Evolutionary conservation across 108 stramenopile genomes (phyloP).

Genomic region (Nitzschia sp.): DNA sequence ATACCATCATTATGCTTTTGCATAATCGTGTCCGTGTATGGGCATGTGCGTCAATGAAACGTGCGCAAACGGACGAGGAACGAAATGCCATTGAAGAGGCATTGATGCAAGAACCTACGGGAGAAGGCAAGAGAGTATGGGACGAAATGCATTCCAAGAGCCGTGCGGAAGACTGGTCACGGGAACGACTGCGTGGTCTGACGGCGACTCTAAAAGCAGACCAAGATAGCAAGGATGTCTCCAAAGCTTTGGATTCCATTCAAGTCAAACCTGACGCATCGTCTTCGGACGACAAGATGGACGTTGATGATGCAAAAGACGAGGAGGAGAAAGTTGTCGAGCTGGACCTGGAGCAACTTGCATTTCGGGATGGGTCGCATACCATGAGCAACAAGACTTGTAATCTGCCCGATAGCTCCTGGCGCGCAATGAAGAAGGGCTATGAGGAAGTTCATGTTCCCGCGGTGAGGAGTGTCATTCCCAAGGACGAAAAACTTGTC

Average conservation of each 20-base stretch:
- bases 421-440: constrained; percentile 94
- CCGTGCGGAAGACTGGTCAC: constrained; percentile 80
- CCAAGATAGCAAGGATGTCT: constrained; percentile 46
- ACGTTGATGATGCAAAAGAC: constrained; percentile 33
- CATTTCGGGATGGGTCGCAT: constrained; percentile 89
- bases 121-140: constrained; percentile 85
- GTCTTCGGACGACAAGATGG: constrained; percentile 33
- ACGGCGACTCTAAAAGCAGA: constrained; percentile 60
- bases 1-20: constrained; percentile 92
- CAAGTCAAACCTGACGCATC: constrained; percentile 39
- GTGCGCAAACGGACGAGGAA: constrained; percentile 86
- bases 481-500: constrained; percentile 77
- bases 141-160: constrained; percentile 81
- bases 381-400: constrained; percentile 96
- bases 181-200: constrained; percentile 74
- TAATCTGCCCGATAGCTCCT: constrained; percentile 88
- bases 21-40: constrained; percentile 88
- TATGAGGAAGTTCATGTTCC: constrained; percentile 99
- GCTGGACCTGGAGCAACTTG: constrained; percentile 90
- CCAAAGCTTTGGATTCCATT: constrained; percentile 72
- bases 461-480: constrained; percentile 80
- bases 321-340: constrained; percentile 47
- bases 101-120: constrained; percentile 74
- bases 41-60: constrained; percentile 93
- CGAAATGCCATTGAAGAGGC: constrained; percentile 80